A percentile compares a stretch with the other conserved stretches of the same genome.
Conservation (phyloP, 208 protist genomes). For the Trypanosoma rangeli region DNA sequence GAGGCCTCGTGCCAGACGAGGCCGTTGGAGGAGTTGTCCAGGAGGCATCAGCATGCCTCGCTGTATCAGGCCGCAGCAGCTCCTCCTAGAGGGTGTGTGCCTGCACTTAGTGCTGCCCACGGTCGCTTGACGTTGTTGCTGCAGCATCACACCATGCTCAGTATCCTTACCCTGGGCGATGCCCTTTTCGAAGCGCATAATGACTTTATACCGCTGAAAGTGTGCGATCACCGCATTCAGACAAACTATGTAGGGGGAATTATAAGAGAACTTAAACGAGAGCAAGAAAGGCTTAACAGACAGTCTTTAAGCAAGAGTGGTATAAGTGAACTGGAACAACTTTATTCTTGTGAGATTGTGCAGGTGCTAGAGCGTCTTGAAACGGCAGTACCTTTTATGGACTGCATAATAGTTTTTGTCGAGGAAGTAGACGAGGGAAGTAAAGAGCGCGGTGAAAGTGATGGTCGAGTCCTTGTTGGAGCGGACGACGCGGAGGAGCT, state of each 20-base stretch:
- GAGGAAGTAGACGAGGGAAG: neutral
- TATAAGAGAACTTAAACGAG: neutral
- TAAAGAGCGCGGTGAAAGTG: neutral
- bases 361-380: slow-evolving; percentile 12
- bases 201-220: neutral
- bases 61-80: neutral
- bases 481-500: neutral
- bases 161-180: slow-evolving; percentile 1
- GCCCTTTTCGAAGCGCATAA: neutral
- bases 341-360: slow-evolving; percentile 9
- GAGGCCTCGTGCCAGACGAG: slow-evolving; percentile 6
- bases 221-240: slow-evolving; percentile 14
- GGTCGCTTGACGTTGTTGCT: slow-evolving; percentile 5
- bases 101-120: neutral
- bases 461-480: neutral
- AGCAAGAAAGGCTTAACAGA: slow-evolving; percentile 4
- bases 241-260: slow-evolving; percentile 12
- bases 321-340: neutral
- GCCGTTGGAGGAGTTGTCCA: neutral
- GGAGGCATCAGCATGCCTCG: neutral
- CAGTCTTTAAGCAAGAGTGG: neutral
- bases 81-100: neutral
- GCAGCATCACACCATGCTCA: slow-evolving; percentile 10
- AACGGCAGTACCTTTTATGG: slow-evolving; percentile 3
- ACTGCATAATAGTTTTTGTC: neutral